Conservation (phyloP, 805 yeast genomes). For the Yarrowia sp. region DNA sequence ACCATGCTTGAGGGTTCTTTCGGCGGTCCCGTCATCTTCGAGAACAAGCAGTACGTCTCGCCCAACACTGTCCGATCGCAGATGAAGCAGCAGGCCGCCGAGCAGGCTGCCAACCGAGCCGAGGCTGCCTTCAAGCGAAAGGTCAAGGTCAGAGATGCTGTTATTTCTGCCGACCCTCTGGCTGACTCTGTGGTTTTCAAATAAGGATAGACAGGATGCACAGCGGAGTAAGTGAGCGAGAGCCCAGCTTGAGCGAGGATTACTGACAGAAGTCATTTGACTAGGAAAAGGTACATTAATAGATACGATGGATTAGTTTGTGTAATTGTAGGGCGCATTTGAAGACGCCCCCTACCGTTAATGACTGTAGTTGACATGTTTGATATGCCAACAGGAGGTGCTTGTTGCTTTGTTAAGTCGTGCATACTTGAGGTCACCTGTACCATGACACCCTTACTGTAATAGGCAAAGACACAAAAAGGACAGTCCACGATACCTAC, state of each 20-base stretch:
- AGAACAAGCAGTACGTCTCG: conserved; percentile 92
- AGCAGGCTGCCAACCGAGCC: conserved; percentile 70
- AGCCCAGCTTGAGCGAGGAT: background rate
- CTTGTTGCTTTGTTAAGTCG: too few relatives aligned
- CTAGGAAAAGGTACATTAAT: conserved; percentile 10
- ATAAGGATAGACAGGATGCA: too few relatives aligned
- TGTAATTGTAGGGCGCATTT: too few relatives aligned
- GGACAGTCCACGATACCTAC: background rate
- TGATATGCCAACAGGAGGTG: too few relatives aligned
- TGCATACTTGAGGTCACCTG: background rate
- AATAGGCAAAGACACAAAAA: background rate
- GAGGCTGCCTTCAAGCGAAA: conserved; percentile 77
- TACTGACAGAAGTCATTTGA: background rate
- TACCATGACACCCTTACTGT: too few relatives aligned
- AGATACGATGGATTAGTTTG: background rate
- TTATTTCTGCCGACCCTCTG: conserved; percentile 73
- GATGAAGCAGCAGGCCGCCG: conserved; percentile 72
- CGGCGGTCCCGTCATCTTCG: conserved; percentile 96
- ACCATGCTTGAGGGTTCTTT: conserved; percentile 94
- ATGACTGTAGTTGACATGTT: too few relatives aligned
- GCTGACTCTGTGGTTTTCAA: conserved; percentile 75
- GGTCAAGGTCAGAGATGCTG: conserved; percentile 69
- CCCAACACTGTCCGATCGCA: conserved; percentile 96
- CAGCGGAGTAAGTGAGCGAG: background rate
- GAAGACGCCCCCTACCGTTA: too few relatives aligned